Evolutionary conservation across 225 moss, liverwort and hornwort genomes (phyloP).

Genomic region (Neckera pumila): DNA sequence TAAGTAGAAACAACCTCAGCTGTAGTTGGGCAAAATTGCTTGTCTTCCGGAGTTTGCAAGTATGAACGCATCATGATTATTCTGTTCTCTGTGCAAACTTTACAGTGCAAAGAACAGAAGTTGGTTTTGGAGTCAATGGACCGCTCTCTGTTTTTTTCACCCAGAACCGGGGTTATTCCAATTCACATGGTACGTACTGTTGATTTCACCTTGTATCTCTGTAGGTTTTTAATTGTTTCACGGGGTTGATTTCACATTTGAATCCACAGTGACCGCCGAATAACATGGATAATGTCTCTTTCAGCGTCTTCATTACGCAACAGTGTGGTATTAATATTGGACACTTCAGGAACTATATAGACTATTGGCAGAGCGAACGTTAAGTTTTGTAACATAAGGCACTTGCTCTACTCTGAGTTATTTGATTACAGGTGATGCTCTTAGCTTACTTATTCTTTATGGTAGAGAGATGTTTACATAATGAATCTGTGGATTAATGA

Average conservation of each 20-base stretch:
- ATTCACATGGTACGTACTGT: conserved; percentile 19
- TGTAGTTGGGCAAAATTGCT: neutral
- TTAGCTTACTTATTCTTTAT: neutral
- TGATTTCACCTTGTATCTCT: neutral
- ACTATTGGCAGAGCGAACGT: neutral
- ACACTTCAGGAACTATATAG: neutral
- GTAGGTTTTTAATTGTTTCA: neutral
- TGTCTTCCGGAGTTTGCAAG: neutral
- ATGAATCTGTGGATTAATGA: neutral
- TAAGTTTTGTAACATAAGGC: neutral
- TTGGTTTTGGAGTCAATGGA: conserved; percentile 57
- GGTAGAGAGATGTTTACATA: neutral
- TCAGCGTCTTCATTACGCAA: neutral
- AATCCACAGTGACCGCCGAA: neutral
- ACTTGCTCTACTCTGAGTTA: neutral
- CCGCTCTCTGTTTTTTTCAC: conserved; percentile 40
- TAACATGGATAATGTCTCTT: neutral
- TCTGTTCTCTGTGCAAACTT: conserved; percentile 21
- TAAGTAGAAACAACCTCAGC: neutral
- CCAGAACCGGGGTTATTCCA: conserved; percentile 3
- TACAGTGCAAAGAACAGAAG: conserved; percentile 56
- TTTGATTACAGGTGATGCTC: neutral
- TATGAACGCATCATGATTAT: neutral
- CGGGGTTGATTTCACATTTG: neutral
- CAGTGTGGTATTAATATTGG: neutral